Conservation (phyloP, 1,139 yeast species). For the Sugiyamaella neomexicana region DNA sequence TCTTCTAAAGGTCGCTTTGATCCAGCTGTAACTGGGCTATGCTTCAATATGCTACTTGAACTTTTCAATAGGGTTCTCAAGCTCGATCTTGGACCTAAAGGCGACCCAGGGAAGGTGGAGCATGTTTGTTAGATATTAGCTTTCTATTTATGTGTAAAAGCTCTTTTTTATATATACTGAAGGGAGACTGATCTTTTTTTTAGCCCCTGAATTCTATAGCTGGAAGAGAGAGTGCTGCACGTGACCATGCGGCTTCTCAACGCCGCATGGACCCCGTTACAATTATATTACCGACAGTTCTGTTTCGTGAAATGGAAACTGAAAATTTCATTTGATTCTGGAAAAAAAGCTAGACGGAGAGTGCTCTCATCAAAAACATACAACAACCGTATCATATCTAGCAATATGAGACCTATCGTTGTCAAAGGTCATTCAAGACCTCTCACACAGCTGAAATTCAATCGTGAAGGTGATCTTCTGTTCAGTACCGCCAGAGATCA, state of each 20-base stretch:
- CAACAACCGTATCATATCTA: background rate
- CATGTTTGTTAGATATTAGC: constrained; percentile 59
- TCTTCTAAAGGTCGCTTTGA: constrained; percentile 76
- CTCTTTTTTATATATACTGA: no score
- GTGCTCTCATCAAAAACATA: background rate
- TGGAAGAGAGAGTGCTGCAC: background rate
- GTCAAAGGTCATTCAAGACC: constrained; percentile 44
- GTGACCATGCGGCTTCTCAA: background rate
- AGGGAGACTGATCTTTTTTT: no score
- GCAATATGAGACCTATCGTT: constrained; percentile 31
- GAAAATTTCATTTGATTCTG: constrained; percentile 13
- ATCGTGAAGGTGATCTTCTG: constrained; percentile 91
- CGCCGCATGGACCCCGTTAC: constrained; percentile 7
- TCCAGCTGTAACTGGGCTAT: constrained; percentile 67
- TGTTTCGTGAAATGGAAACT: background rate
- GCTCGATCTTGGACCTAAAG: constrained; percentile 64
- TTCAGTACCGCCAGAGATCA: constrained; percentile 92
- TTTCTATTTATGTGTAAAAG: background rate
- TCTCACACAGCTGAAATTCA: constrained; percentile 83
- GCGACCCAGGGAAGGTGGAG: constrained; percentile 52
- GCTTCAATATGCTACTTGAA: constrained; percentile 67
- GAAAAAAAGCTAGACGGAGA: background rate
- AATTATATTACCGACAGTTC: background rate
- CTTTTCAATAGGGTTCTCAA: constrained; percentile 68
- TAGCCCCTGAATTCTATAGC: no score